Evolutionary conservation across 768 basidiomycete species (phyloP).

Genomic region (Suillus plorans): DNA sequence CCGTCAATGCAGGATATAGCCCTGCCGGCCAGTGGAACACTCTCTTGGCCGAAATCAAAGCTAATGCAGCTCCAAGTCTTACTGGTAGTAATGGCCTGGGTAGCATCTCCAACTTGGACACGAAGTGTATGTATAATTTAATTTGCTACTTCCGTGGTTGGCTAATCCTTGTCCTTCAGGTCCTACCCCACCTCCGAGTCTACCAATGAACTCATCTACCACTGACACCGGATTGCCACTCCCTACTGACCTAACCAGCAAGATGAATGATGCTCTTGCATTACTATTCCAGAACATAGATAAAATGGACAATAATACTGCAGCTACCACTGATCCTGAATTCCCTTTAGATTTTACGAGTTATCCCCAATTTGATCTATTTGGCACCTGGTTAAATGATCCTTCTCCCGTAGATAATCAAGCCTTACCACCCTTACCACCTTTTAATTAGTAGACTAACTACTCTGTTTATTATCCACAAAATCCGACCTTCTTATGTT

Average conservation of each 20-base stretch:
- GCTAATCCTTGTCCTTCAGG: too few species aligned
- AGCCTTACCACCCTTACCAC: background rate
- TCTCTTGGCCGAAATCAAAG: background rate
- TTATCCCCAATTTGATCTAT: background rate
- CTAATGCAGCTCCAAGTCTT: background rate
- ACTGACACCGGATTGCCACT: background rate
- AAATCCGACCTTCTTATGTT: too few species aligned
- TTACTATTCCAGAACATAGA: background rate
- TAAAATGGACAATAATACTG: background rate
- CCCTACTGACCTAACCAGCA: background rate
- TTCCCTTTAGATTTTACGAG: background rate
- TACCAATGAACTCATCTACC: background rate
- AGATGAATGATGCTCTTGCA: background rate
- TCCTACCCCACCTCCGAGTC: too few species aligned
- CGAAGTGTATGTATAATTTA: too few species aligned
- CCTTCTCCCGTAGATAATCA: background rate
- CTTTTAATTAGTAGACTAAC: background rate
- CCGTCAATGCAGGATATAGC: background rate
- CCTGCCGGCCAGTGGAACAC: background rate
- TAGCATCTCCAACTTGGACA: too few species aligned
- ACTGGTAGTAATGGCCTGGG: background rate
- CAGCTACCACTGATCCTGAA: background rate
- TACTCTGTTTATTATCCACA: background rate
- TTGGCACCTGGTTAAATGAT: background rate
- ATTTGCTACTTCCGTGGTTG: too few species aligned